Base-by-base conservation (phyloP, 2,329 filamentous ascomycete species). In the Dactylellina sp. region DNA sequence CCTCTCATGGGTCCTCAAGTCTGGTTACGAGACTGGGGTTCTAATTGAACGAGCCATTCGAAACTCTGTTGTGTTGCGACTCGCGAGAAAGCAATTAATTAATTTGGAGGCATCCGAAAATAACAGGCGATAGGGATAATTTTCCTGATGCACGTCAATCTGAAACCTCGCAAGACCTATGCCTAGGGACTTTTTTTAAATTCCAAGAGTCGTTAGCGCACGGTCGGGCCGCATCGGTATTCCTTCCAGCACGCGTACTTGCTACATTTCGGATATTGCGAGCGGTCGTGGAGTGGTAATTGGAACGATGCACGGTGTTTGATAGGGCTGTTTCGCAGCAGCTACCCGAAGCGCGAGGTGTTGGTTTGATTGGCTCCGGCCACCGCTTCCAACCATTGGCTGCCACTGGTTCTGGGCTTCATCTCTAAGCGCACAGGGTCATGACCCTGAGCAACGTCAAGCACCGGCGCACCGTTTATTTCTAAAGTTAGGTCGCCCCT, bases 141-240 rank as follows among this genome's bases (percentile, higher is more conserved):
- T 47, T 68, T 53, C 35, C 53, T 65, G 68, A 65, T 60, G 46
- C 68, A 64, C 55, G 68, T 72, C 60, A 72, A 72, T 47, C 47
- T 72, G 68, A 72, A 72, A 72, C 66, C 46, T 47, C 46, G 40
- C 42, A 60, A 52, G 25, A 25, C 46, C 35, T 32, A 61, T 50
- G 32, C 46, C 20, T 42, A 32, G 28, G 28, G 28, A 32, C 28
- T 32, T 32, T 32, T 5, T 5, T 32, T 32, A 32, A 32, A 32
- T 5, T 32, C 4, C 4, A 32, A 32, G 4, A 32, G 9, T 61
- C 55, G 52, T 66, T 66, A 59, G 63, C 46, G 50, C 65, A 66
- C 62, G 62, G 25, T 25, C 50, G 14, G 46, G 40, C 39, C 14
- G 28, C 7, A 6, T 53, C 14, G 25, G 18, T 49, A 35, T 47